phyloP scores from a whole-genome alignment of 129 eudicot genomes.

The Smallanthus sonchifolius region DNA sequence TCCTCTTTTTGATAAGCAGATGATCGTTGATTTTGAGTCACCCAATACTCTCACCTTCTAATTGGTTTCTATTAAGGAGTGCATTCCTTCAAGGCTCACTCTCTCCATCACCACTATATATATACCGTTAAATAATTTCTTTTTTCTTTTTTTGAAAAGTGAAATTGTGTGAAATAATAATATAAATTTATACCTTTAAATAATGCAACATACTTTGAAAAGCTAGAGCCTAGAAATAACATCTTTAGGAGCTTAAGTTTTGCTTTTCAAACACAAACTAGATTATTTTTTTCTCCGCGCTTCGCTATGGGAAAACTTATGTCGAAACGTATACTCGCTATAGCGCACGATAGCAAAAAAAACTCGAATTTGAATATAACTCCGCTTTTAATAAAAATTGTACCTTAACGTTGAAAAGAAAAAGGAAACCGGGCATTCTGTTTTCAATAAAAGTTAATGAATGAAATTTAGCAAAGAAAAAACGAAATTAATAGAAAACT shows the following conservation, averaged over 20 bases:
- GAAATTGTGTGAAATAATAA: not conserved
- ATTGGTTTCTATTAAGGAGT: slow-evolving; percentile 13
- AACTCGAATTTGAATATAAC: no score
- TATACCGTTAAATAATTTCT: not conserved
- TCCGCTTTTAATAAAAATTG: no score
- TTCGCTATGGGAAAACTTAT: no score
- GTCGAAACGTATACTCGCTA: no score
- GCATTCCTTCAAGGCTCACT: slow-evolving; percentile 11
- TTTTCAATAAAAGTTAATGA: no score
- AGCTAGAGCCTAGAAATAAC: not conserved
- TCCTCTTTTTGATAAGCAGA: slow-evolving; percentile 9
- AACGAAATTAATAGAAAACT: no score
- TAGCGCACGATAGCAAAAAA: no score
- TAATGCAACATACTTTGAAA: not conserved
- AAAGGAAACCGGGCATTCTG: no score
- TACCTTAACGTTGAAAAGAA: no score
- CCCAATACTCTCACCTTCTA: slow-evolving; percentile 7
- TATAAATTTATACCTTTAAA: not conserved
- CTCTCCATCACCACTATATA: slow-evolving; percentile 15
- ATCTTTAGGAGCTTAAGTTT: not conserved
- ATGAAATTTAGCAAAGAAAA: no score
- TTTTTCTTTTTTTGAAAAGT: not conserved
- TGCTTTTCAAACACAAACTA: not conserved
- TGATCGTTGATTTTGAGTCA: slow-evolving; percentile 1
- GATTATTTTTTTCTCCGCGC: no score